These are phyloP conservation scores for Daldinia decipiens DNA, from an alignment of 495 filamentous ascomycete genomes.

Conservation along the genomic window DNA sequence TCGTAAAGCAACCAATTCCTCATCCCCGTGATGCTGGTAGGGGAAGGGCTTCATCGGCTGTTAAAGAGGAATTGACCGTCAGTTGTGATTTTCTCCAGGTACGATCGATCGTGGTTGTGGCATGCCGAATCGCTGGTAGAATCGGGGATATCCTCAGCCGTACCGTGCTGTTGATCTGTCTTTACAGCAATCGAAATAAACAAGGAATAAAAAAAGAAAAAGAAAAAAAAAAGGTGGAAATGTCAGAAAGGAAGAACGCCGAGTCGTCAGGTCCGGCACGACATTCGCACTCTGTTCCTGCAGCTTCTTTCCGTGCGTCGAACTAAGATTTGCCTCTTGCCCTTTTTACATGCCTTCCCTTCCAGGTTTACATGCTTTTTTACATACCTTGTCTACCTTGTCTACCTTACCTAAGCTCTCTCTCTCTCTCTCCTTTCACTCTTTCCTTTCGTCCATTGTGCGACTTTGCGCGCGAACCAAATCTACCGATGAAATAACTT, in stretches of 20 bases:
- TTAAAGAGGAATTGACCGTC: conserved; percentile 12
- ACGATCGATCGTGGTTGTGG: conserved; percentile 30
- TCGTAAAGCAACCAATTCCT: conserved; percentile 25
- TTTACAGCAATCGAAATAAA: conserved; percentile 15
- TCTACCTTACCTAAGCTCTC: conserved; percentile 37
- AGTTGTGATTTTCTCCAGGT: conserved; percentile 16
- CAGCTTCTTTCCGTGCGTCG: conserved; percentile 61
- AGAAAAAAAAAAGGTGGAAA: conserved; percentile 41
- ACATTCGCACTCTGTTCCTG: conserved; percentile 57
- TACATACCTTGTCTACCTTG: conserved; percentile 26
- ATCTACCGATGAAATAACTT: not conserved
- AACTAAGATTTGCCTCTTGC: conserved; percentile 27
- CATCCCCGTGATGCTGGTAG: conserved; percentile 22
- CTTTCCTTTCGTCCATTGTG: conserved; percentile 11
- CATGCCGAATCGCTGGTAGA: conserved; percentile 34
- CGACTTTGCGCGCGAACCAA: conserved; percentile 23
- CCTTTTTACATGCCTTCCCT: conserved; percentile 20
- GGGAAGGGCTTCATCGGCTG: not conserved
- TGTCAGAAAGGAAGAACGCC: conserved; percentile 49
- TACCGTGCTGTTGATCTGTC: conserved; percentile 17
- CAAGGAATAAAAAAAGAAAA: conserved; percentile 9
- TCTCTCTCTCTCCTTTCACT: not conserved
- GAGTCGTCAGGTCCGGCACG: conserved; percentile 54
- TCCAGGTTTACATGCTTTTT: conserved; percentile 20
- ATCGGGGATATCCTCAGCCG: conserved; percentile 18